Base-by-base conservation (phyloP, 179 eudicot species). In the Corrigiola litoralis region DNA sequence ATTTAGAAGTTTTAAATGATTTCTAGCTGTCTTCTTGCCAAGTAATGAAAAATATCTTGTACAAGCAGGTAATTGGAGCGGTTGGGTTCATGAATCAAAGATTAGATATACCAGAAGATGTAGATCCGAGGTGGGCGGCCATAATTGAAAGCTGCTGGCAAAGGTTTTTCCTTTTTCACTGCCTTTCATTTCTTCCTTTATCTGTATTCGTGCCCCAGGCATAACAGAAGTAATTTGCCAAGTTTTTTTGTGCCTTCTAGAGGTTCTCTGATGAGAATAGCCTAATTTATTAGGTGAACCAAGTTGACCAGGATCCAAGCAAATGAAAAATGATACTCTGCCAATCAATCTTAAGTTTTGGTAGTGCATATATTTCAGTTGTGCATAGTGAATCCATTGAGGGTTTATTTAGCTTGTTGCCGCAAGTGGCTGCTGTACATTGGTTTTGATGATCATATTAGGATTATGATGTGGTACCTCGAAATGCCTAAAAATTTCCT, bases 1-100 rank as follows among this genome's bases (percentile, higher is more conserved):
- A 8, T 18, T n/a, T 13, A 2, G 13, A 3, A 46, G 27, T 57
- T 36, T 58, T 50, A 17, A 31, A 32, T 41, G 50, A 13, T 4
- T 5, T 38, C 18, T 40, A 28, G 5, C 20, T 18, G 18, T 37
- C 23, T 37, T 34, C 40, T 4, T 57, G 11, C 18, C 20, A 41
- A 28, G 18, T 2, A 60, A 14, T 46, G 56, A 50, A 3, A 29
- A 18, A 29, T 27, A 20, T 38, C 42, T 48, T 55, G 60, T 58
- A 42, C 48, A 45, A 64, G 47, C 85, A 94, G 97, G 96, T 94
- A 28, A 90, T 90, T 69, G 97, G 95, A 72, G 97, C 95, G 17
- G 99, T 94, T 33, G 99, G 97, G 45, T 90, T 94, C 78, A 94
- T 90, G 99, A 81, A 94, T 69, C 95, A 87, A 70, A 84, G 94